phyloP scores from a whole-genome alignment of 2,329 filamentous ascomycete genomes.

The Pseudonectria foliicola region DNA sequence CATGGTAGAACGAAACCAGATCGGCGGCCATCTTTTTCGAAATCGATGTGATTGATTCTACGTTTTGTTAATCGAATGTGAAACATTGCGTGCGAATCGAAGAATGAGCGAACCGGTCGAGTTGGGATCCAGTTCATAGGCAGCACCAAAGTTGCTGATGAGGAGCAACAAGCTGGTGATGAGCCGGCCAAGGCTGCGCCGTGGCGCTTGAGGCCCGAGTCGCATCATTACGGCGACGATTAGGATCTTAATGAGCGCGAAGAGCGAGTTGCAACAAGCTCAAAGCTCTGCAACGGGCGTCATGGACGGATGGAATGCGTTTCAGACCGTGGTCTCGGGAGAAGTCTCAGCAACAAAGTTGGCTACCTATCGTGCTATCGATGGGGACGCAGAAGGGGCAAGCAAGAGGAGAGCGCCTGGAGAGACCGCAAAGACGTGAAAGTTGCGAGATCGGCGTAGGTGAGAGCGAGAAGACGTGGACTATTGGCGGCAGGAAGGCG shows the following conservation, averaged over 20 bases:
- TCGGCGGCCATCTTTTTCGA: conserved; percentile 46
- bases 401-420: no score
- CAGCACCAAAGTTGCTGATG: conserved; percentile 18
- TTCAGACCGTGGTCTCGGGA: no score
- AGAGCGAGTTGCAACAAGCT: conserved; percentile 13
- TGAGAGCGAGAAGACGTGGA: conserved; percentile 1
- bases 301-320: conserved; percentile 9
- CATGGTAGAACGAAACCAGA: conserved; percentile 36
- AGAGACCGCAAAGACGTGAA: no score
- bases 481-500: conserved; percentile 5
- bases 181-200: conserved; percentile 12
- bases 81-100: not conserved
- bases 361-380: no score
- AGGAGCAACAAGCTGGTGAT: conserved; percentile 19
- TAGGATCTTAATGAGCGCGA: conserved; percentile 8
- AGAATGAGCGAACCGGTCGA: conserved; percentile 25
- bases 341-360: no score
- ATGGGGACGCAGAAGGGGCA: no score
- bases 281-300: conserved; percentile 6
- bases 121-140: conserved; percentile 31
- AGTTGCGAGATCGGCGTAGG: no score
- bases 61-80: not conserved
- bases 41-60: conserved; percentile 44
- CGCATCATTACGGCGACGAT: conserved; percentile 16
- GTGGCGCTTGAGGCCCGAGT: conserved; percentile 6